A percentile compares a stretch with the other conserved stretches of the same genome.
Evolutionary conservation across 2,329 filamentous ascomycete species (phyloP).

Genomic region (Fusarium liriodendri): DNA sequence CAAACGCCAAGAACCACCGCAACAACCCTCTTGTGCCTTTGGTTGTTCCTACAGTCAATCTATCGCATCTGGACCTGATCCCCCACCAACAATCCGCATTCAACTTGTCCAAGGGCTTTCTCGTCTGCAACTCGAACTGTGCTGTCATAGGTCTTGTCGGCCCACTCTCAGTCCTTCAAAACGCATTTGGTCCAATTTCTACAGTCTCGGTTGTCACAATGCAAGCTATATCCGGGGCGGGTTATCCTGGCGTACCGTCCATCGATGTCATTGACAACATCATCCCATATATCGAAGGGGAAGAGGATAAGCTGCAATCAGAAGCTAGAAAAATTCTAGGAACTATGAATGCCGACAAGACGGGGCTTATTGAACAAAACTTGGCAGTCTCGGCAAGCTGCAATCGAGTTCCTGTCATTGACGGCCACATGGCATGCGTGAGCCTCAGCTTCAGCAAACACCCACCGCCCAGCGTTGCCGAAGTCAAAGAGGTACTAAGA

Average conservation of each 20-base stretch:
- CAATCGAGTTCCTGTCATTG: conserved; percentile 93
- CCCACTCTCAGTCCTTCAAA: conserved; percentile 90
- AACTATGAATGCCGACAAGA: conserved; percentile 74
- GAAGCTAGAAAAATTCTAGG: conserved; percentile 97
- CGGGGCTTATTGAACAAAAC: conserved; percentile 80
- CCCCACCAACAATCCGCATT: conserved; percentile 83
- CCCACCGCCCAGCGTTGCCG: conserved; percentile 77
- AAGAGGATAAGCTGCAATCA: conserved; percentile 95
- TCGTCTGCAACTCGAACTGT: conserved; percentile 98
- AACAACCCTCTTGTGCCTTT: conserved; percentile 90
- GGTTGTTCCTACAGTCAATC: conserved; percentile 95
- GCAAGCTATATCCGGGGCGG: conserved; percentile 93
- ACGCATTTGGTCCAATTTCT: conserved; percentile 85
- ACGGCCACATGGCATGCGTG: conserved; percentile 94
- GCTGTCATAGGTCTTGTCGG: conserved; percentile 97
- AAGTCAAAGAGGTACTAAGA: conserved; percentile 82
- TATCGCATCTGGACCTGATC: conserved; percentile 86
- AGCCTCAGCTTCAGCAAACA: conserved; percentile 82
- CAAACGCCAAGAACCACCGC: conserved; percentile 97
- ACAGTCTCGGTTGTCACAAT: conserved; percentile 85
- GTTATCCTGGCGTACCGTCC: conserved; percentile 87
- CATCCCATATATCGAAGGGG: conserved; percentile 90
- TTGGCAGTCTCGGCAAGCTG: conserved; percentile 88
- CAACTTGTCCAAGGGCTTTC: conserved; percentile 83
- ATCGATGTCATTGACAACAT: conserved; percentile 99